Evolutionary conservation across 2,329 filamentous ascomycete genomes (phyloP), one percentile per base, ranked within the genome.

Genomic region (Paraphoma sp.): DNA sequence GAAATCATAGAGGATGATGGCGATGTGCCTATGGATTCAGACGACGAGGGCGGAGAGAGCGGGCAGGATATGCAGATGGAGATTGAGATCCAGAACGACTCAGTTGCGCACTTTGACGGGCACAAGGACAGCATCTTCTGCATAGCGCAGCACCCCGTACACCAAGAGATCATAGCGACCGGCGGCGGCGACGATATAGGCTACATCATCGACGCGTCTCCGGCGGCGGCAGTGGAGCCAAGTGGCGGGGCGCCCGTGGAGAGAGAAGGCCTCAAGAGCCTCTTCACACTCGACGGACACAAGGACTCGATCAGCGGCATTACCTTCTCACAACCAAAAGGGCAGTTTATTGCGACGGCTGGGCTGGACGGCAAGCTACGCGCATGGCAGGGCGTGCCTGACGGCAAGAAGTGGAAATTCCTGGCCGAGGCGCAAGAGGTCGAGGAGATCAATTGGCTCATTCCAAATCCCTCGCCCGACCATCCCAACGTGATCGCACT

Each of bases 111-210:
- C 82, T 97, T 98, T 73, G 95, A 98, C 81, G 78, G 80, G 36
- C 92, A 97, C 81, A 90, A 88, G 67, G 93, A 97, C 83, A 93
- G 90, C 58, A 90, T 99, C 71, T 99, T 97, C 82, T 88, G 91
- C 78, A 95, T 99, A 75, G 92, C 94, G 16, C 92, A 97, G 75
- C 95, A 99, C 76, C 95, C 95, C 4, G 81, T 87, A 6, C 84
- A 90, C 72, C 87, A 89, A 6, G 83, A 88, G 17, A 87, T 98
- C 57, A 83, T 98, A 57, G 90, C 93, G 3, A 97, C 95, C 0
- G 95, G 95, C 58, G 95, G 93, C 62, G 89, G 89, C 36, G 89
- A 91, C 69, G 95, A 97, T 57, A 88, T 89, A 17, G 93, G 91
- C 51, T 97, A 94, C 80, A 85, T 99, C 12, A 88, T 96, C 75